Percentiles rank a stretch among this genome's conserved stretches.
These are phyloP conservation scores for Boletus tylopilopsis DNA, from an alignment of 768 basidiomycete genomes.

Conservation along the genomic window DNA sequence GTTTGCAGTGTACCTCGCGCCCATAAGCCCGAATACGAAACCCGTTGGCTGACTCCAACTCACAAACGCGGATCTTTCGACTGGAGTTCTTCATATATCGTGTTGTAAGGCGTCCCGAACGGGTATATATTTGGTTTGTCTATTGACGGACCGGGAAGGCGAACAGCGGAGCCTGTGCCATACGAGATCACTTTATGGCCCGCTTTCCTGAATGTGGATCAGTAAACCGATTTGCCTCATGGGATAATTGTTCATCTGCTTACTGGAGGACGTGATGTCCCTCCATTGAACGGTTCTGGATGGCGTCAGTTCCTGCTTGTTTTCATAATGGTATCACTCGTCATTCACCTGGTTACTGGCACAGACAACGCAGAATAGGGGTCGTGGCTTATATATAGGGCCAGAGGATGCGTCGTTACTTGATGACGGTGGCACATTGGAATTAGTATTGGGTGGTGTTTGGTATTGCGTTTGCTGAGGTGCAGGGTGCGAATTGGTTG, in stretches of 20 bases:
- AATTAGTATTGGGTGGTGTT: constrained; percentile 6
- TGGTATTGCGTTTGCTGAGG: constrained; percentile 20
- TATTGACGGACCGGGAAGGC: constrained; percentile 91
- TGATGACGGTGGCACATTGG: neutral
- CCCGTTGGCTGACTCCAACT: constrained; percentile 29
- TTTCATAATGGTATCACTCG: neutral
- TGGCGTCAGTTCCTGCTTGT: constrained; percentile 14
- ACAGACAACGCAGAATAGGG: constrained; percentile 96
- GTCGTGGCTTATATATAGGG: constrained; percentile 56
- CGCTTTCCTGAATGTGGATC: constrained; percentile 64
- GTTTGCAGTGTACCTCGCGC: constrained; percentile 81
- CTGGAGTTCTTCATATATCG: constrained; percentile 88
- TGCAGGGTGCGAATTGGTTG: constrained; percentile 7
- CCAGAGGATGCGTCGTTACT: constrained; percentile 8
- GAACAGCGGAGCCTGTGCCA: constrained; percentile 96
- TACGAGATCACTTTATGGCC: constrained; percentile 90
- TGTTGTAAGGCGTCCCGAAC: constrained; percentile 96
- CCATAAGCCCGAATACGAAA: constrained; percentile 12
- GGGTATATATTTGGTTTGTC: constrained; percentile 97
- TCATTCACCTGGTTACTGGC: constrained; percentile 89
- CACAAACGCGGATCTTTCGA: constrained; percentile 81
- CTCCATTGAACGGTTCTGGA: constrained; percentile 96
- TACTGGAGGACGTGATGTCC: constrained; percentile 88
- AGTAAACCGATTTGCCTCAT: neutral
- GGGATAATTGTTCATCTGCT: constrained; percentile 41